Conservation (phyloP, 345 rosid species). For the Barbarea vulgaris region DNA sequence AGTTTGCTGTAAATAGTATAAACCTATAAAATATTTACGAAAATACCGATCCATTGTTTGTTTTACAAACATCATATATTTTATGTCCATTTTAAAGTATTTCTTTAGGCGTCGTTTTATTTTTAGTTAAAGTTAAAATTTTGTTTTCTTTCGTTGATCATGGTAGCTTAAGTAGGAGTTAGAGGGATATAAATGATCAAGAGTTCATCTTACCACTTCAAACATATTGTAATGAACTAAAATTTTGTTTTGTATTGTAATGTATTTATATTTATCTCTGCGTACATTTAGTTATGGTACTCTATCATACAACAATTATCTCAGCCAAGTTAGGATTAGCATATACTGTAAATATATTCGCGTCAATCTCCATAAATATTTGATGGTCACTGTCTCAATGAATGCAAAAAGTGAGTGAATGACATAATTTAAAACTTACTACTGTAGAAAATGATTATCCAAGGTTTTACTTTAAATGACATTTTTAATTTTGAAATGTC, state of each 20-base stretch:
- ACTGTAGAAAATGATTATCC: not conserved
- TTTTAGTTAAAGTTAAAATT: not conserved
- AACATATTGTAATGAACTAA: not conserved
- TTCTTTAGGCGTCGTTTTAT: too few relatives aligned
- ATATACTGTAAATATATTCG: not conserved
- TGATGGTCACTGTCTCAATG: conserved; percentile 10
- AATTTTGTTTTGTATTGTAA: not conserved
- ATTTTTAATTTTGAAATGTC: too few relatives aligned
- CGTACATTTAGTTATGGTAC: not conserved
- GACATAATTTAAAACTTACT: not conserved
- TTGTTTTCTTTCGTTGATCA: not conserved
- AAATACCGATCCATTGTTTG: not conserved
- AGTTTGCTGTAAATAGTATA: not conserved
- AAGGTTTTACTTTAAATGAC: not conserved
- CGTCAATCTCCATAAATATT: not conserved
- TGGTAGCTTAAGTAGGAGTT: not conserved
- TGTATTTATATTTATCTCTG: not conserved
- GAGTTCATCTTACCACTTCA: not conserved
- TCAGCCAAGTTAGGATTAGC: not conserved
- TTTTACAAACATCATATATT: not conserved
- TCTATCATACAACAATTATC: not conserved
- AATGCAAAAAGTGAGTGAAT: not conserved
- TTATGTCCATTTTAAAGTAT: not conserved
- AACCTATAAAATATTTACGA: not conserved
- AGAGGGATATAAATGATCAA: not conserved